Evolutionary conservation across 495 filamentous ascomycete species (phyloP), one percentile per base, ranked within the genome.

Genomic region (Penicillium cinerascens): DNA sequence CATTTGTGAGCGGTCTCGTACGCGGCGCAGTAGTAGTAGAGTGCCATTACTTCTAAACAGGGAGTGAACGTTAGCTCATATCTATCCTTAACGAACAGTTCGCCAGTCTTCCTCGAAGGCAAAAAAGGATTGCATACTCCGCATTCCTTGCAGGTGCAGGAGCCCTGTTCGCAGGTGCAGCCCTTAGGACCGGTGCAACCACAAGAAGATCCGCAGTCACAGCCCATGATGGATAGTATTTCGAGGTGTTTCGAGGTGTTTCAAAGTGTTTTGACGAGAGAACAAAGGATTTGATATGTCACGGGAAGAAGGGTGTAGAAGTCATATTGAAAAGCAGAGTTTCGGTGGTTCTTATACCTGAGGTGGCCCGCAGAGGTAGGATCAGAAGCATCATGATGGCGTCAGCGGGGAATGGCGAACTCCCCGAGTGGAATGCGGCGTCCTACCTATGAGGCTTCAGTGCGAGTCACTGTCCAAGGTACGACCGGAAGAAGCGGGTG

Each of bases 101-200:
- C 35, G 29, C 33, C 47, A 22, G 44, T 51, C 25, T 29, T 29
- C 5, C 17, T 16, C 6, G 29, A 42, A 26, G 43, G 53, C 26
- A 36, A 51, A 17, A 48, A 43, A 36, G 25, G 39, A 52, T 43
- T n/a, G 71, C 72, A 63, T 75, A 77, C 74, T 66, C 69, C 70
- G 60, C 74, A 77, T 62, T 65, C 67, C 66, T 74, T 70, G 67
- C 74, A 77, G 60, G 55, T 42, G 56, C 74, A 77, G 52, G 9
- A 13, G 29, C 60, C 60, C 42, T 62, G 57, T 47, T 61, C 60
- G 44, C 74, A 77, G 49, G 67, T 65, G 54, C 74, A 77, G 52
- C 42, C 62, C 36, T 67, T 60, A 22, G 67, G 48, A 47, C 72
- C 74, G 20, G 54, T 55, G 51, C 74, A 77, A 49, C 44, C 55